Evolutionary conservation across 2,329 filamentous ascomycete species (phyloP), one percentile per base, ranked within the genome.

Genomic region (Cladosporium sp.): DNA sequence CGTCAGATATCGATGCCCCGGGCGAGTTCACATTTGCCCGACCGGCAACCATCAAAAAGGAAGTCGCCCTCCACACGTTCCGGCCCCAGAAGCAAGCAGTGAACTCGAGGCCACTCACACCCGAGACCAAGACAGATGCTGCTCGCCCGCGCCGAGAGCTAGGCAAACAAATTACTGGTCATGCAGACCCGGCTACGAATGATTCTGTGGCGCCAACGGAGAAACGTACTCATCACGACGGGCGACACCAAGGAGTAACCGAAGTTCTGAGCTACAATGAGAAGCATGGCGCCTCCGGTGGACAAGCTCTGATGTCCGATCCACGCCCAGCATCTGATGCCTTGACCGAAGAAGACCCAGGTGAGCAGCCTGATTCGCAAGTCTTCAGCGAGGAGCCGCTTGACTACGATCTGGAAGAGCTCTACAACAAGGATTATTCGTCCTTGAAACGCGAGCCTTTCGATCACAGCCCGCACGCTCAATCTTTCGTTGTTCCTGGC

Each of bases 381-480:
- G 26, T 11, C 3, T 10, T n/a, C 4, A 21, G 23, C 2, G 60
- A 55, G 21, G 35, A 46, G 21, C 23, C n/a, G 5, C 70, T 76
- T 11, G 77, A 78, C 66, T 73, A 74, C 63, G 66, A 69, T 12
- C 62, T 52, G 10, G 50, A 66, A 16, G 65, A 72, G 16, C 70
- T 78, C 1, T 68, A 65, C 59, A 56, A 63, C 10, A 77, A 73
- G 70, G 40, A 68, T 2, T 77, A 72, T 56, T 16, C 55, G 7
- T 66, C 68, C 0, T 67, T 79, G n/a, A 72, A 72, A 62, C 61
- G 64, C 3, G 69, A 72, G 50, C 37, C 68, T 8, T 76, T 76
- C 62, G 75, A 76, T 37, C 5, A 69, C 18, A 68, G 73, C 53
- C 74, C 72, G 1, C 55, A 67, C 28, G 68, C 62, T n/a, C 35